A percentile compares a stretch with the other conserved stretches of the same genome.
phyloP scores from a whole-genome alignment of 805 yeast genomes.

The Yarrowia porcina region DNA sequence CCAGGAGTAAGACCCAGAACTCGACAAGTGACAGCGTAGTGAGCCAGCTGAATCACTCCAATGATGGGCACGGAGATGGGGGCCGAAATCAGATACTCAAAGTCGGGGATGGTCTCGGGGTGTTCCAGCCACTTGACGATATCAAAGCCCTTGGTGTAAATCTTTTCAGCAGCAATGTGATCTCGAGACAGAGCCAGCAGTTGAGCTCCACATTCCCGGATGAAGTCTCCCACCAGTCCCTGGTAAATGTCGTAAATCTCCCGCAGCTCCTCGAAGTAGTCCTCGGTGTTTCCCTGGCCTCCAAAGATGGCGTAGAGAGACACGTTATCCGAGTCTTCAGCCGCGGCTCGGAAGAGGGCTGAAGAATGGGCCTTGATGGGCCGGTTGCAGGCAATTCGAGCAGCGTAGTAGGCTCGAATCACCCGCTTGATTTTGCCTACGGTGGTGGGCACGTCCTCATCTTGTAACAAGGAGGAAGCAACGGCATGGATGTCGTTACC shows the following conservation, averaged over 20 bases:
- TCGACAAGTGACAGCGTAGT: slow-evolving; percentile 83
- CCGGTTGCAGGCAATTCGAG: slow-evolving; percentile 50
- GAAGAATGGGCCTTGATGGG: slow-evolving; percentile 52
- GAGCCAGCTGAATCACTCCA: slow-evolving; percentile 92
- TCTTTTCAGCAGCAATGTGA: slow-evolving; percentile 74
- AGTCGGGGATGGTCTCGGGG: slow-evolving; percentile 84
- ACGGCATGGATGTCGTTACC: slow-evolving; percentile 84
- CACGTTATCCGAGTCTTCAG: slow-evolving; percentile 48
- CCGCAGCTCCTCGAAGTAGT: slow-evolving; percentile 93
- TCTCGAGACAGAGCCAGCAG: slow-evolving; percentile 65
- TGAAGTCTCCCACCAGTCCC: slow-evolving; percentile 68
- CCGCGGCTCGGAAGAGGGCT: slow-evolving; percentile 64
- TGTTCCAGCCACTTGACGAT: slow-evolving; percentile 80
- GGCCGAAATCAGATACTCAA: slow-evolving; percentile 80
- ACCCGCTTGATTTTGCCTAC: slow-evolving; percentile 66
- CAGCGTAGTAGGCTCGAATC: slow-evolving; percentile 72
- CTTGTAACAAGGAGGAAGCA: slow-evolving; percentile 61
- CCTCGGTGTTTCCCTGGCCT: slow-evolving; percentile 98
- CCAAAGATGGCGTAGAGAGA: slow-evolving; percentile 84
- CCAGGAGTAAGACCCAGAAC: slow-evolving; percentile 87
- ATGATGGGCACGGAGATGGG: slow-evolving; percentile 97
- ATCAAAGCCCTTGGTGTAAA: slow-evolving; percentile 91
- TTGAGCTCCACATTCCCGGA: slow-evolving; percentile 64
- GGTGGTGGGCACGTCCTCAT: slow-evolving; percentile 46
- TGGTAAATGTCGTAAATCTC: slow-evolving; percentile 75